Percentiles rank a stretch among this genome's conserved stretches.
These are phyloP conservation scores for Solanum chacoense DNA, from an alignment of 305 asterid genomes.

Conservation along the genomic window DNA sequence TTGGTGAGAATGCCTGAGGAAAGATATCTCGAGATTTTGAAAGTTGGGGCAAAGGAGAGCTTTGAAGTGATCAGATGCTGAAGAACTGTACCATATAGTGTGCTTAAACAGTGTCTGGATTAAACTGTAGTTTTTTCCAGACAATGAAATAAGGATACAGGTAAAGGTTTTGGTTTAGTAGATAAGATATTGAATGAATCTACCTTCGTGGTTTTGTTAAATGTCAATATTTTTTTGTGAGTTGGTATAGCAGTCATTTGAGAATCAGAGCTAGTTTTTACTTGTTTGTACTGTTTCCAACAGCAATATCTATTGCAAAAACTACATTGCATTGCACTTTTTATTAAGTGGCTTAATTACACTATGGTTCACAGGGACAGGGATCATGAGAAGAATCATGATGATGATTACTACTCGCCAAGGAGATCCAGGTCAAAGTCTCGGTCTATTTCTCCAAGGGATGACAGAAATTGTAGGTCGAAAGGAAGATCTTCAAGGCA, in stretches of 20 bases:
- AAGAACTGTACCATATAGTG: constrained; percentile 46
- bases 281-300: constrained; percentile 11
- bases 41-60: constrained; percentile 47
- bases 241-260: constrained; percentile 1
- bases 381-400: constrained; percentile 35
- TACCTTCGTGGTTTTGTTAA: constrained; percentile 1
- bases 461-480: constrained; percentile 18
- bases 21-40: constrained; percentile 41
- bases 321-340: constrained; percentile 1
- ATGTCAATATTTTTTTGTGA: constrained; percentile 2
- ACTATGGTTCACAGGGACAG: constrained; percentile 24
- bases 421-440: constrained; percentile 34
- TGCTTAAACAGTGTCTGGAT: constrained; percentile 57
- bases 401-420: constrained; percentile 30
- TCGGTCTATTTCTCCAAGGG: constrained; percentile 39
- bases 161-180: constrained; percentile 59
- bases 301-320: background rate
- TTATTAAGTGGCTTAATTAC: constrained; percentile 1
- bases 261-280: background rate
- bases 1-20: constrained; percentile 52
- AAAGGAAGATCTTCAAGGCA: constrained; percentile 31
- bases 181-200: constrained; percentile 19
- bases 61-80: constrained; percentile 57
- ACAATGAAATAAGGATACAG: constrained; percentile 58
- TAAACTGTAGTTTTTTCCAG: constrained; percentile 47